Percentiles rank a stretch among this genome's conserved stretches.
These are phyloP conservation scores for Artemisia tridentata DNA, from an alignment of 129 eudicot genomes.

Conservation along the genomic window DNA sequence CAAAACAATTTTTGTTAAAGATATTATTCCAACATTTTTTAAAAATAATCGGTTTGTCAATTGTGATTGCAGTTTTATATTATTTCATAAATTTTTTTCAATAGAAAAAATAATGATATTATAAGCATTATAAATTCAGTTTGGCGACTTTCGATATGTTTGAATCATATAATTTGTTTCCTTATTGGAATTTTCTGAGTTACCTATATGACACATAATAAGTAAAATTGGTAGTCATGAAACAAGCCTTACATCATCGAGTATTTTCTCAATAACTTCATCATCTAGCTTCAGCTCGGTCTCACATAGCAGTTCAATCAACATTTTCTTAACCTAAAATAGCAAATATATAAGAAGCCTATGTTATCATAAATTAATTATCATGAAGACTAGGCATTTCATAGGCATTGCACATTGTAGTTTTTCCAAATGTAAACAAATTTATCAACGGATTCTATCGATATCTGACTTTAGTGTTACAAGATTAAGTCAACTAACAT, in stretches of 20 bases:
- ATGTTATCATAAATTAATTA: not conserved
- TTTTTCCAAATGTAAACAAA: too few species aligned
- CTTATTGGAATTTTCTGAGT: not conserved
- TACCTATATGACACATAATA: not conserved
- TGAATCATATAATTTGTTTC: too few species aligned
- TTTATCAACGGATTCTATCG: too few species aligned
- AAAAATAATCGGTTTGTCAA: too few species aligned
- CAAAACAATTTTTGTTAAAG: too few species aligned
- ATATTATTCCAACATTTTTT: too few species aligned
- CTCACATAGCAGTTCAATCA: constrained; percentile 73
- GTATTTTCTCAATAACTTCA: constrained; percentile 62
- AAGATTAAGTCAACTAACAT: too few species aligned
- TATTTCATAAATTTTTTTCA: not conserved
- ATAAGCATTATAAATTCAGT: not conserved
- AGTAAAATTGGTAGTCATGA: not conserved
- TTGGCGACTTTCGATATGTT: too few species aligned
- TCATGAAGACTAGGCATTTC: too few species aligned
- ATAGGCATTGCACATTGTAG: too few species aligned
- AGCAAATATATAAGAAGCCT: constrained; percentile 17
- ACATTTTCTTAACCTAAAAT: constrained; percentile 76
- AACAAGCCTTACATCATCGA: constrained; percentile 54
- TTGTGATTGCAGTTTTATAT: too few species aligned
- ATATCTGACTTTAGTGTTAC: too few species aligned
- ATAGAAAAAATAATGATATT: not conserved
- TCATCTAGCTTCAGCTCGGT: constrained; percentile 81